Conservation (phyloP, 2,329 filamentous ascomycete species). For the Aspergillus glaucus region DNA sequence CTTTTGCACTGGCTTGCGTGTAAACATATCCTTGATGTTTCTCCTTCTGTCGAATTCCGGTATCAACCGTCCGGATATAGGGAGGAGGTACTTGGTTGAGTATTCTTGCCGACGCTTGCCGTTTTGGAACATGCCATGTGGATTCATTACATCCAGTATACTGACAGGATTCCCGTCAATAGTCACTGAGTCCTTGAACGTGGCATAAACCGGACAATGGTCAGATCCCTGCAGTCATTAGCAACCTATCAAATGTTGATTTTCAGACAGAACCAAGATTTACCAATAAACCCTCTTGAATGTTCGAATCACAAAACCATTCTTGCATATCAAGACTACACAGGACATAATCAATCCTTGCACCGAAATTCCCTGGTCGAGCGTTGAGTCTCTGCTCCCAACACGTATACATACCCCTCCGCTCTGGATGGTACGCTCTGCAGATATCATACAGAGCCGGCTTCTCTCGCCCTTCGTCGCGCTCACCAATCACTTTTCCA, state of each 20-base stretch:
- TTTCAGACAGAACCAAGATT: constrained; percentile 3
- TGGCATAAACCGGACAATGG: constrained; percentile 87
- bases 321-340: constrained; percentile 70
- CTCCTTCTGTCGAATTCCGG: constrained; percentile 79
- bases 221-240: constrained; percentile 64
- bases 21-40: constrained; percentile 92
- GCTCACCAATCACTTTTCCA: constrained; percentile 58
- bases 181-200: constrained; percentile 58
- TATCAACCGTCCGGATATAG: constrained; percentile 74
- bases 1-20: constrained; percentile 44
- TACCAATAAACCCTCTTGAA: constrained; percentile 81
- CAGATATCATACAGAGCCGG: constrained; percentile 79
- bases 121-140: constrained; percentile 61
- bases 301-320: constrained; percentile 77
- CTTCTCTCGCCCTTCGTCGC: constrained; percentile 62
- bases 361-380: constrained; percentile 89
- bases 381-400: constrained; percentile 95
- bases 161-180: constrained; percentile 46
- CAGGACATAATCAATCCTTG: constrained; percentile 88
- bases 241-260: not conserved
- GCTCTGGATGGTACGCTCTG: constrained; percentile 69
- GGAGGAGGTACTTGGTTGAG: constrained; percentile 57
- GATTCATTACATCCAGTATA: constrained; percentile 71
- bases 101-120: constrained; percentile 63
- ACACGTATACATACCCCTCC: constrained; percentile 90